Conservation (phyloP, 2,329 filamentous ascomycete genomes). For the Epichloe scottii region DNA sequence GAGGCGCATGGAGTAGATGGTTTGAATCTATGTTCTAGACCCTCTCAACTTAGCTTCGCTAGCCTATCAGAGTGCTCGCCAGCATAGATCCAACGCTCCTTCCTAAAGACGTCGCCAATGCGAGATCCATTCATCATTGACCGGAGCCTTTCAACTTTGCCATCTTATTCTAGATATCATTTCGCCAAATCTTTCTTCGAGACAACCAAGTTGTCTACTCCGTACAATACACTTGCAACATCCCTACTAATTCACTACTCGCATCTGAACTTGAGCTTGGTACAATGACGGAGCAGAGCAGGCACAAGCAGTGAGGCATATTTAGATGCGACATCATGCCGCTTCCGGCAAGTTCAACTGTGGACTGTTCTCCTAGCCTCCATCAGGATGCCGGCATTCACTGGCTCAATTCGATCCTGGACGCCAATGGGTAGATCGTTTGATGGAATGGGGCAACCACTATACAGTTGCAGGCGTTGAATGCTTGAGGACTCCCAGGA, state of each 20-base stretch:
- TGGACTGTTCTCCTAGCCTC: background rate
- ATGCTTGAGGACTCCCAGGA: background rate
- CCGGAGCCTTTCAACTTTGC: background rate
- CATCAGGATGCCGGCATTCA: background rate
- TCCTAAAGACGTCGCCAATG: background rate
- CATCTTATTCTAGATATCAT: background rate
- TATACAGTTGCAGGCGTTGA: background rate
- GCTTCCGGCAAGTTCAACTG: background rate
- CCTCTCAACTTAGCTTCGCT: no score
- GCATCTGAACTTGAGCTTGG: no score
- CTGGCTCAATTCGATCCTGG: background rate
- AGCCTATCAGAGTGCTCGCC: no score
- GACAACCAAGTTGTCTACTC: background rate
- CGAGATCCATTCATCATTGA: background rate
- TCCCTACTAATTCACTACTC: no score
- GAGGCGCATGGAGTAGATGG: background rate
- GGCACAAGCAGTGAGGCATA: slow-evolving; percentile 2
- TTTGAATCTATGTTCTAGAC: no score
- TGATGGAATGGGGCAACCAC: background rate
- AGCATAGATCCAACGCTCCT: background rate
- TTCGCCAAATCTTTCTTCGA: background rate
- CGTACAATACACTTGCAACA: no score
- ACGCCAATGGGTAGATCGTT: background rate
- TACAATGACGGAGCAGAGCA: background rate
- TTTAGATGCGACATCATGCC: background rate